Conservation (phyloP, 306 rosid species). For the Vicia villosa region DNA sequence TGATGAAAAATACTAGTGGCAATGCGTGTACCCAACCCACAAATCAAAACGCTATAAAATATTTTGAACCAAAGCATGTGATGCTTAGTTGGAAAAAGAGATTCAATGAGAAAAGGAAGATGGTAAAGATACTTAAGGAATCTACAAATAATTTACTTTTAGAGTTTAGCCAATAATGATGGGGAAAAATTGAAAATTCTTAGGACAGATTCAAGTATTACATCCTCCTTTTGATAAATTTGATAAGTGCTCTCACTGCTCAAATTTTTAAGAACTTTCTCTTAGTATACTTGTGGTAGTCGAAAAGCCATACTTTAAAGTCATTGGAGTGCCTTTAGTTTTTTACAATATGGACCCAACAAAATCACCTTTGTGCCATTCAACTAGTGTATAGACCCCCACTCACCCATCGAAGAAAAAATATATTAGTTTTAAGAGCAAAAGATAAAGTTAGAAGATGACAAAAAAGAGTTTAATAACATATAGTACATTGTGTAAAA, state of each 20-base stretch:
- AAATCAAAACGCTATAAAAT: constrained; percentile 38
- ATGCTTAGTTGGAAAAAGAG: constrained; percentile 48
- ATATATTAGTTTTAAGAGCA: constrained; percentile 8
- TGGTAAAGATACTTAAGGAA: constrained; percentile 37
- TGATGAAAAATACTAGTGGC: constrained; percentile 38
- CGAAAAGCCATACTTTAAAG: constrained; percentile 47
- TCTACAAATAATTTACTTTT: constrained; percentile 13
- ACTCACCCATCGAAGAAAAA: constrained; percentile 44
- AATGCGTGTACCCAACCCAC: constrained; percentile 56
- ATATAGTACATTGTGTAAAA: too few species aligned
- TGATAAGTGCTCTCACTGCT: constrained; percentile 73
- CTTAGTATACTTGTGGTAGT: constrained; percentile 34
- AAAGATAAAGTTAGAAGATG: constrained; percentile 23
- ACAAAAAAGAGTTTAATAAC: background rate
- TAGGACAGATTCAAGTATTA: constrained; percentile 31
- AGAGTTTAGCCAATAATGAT: constrained; percentile 23
- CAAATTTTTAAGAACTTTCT: constrained; percentile 42
- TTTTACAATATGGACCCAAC: constrained; percentile 43
- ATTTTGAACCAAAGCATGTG: constrained; percentile 49
- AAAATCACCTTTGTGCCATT: constrained; percentile 38
- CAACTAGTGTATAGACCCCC: constrained; percentile 47
- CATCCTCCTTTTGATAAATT: constrained; percentile 45
- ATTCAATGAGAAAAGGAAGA: constrained; percentile 31
- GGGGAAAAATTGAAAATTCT: constrained; percentile 7
- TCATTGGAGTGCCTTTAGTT: constrained; percentile 31